A percentile compares a stretch with the other conserved stretches of the same genome.
These are phyloP conservation scores for Trypanosoma congolense DNA, from an alignment of 208 protist genomes.

Conservation along the genomic window DNA sequence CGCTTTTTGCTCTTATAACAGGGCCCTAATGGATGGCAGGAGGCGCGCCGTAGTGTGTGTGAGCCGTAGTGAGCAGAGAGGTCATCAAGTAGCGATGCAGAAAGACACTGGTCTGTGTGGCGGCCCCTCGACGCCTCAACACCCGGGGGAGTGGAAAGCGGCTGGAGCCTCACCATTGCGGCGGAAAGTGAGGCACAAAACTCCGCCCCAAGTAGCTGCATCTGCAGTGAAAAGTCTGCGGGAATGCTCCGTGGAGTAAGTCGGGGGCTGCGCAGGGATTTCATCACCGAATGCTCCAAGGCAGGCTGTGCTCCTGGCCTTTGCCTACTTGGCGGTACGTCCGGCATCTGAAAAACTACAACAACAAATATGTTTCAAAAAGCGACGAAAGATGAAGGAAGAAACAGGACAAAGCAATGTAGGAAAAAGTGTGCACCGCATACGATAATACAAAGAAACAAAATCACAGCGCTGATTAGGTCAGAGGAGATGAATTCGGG, in stretches of 20 bases:
- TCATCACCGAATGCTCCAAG: too few species aligned
- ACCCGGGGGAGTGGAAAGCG: not conserved
- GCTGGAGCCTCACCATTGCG: constrained; percentile 10
- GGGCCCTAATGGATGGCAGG: constrained; percentile 48
- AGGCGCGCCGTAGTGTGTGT: constrained; percentile 46
- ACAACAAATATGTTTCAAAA: too few species aligned
- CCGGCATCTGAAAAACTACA: too few species aligned
- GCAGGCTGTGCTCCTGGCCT: too few species aligned
- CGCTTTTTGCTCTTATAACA: constrained; percentile 28
- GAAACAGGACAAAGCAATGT: too few species aligned
- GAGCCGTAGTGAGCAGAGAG: constrained; percentile 79
- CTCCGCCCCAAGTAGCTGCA: constrained; percentile 53
- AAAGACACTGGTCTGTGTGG: not conserved
- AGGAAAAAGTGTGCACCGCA: too few species aligned
- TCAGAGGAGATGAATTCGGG: too few species aligned
- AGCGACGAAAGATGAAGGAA: too few species aligned
- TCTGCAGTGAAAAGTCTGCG: constrained; percentile 23
- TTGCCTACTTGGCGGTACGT: too few species aligned
- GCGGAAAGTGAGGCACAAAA: constrained; percentile 72
- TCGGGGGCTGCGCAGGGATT: constrained; percentile 10
- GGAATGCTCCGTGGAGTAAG: constrained; percentile 23
- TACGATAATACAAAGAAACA: too few species aligned
- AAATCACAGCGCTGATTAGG: too few species aligned
- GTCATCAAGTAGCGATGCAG: constrained; percentile 33
- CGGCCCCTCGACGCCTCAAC: not conserved